Conservation (phyloP, 768 basidiomycete species). For the Lactarius pseudohatsudake region DNA sequence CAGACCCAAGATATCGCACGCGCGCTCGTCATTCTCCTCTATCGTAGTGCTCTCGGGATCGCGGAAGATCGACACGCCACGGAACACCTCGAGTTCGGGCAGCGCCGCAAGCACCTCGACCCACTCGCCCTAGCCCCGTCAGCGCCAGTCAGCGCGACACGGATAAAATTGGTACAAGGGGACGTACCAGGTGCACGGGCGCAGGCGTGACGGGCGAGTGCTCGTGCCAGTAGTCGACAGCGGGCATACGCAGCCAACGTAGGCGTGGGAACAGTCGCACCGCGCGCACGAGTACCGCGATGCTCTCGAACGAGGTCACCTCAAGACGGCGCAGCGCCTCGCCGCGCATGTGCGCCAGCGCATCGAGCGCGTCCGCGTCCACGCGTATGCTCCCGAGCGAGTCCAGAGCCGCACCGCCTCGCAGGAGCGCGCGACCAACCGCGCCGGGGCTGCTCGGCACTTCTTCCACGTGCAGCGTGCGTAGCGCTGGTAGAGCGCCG, state of each 20-base stretch:
- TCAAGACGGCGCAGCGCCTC: slow-evolving; percentile 5
- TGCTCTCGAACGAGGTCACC: not conserved
- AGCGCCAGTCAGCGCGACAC: not conserved
- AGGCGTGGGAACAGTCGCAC: not conserved
- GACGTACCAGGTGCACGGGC: not conserved
- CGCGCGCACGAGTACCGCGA: not conserved
- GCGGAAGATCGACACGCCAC: slow-evolving; percentile 1
- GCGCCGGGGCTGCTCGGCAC: not conserved
- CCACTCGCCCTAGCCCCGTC: not conserved
- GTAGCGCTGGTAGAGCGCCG: slow-evolving; percentile 25
- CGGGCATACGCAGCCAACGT: slow-evolving; percentile 2
- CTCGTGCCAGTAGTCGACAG: slow-evolving; percentile 15
- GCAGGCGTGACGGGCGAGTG: not conserved
- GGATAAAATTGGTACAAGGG: not conserved
- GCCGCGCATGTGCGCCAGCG: not conserved
- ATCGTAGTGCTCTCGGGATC: not conserved
- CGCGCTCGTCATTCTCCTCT: slow-evolving; percentile 9
- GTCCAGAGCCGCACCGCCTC: not conserved
- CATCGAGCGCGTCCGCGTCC: not conserved
- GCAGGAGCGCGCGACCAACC: not conserved
- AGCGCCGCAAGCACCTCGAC: not conserved
- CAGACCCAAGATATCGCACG: not conserved
- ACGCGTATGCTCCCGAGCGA: not conserved
- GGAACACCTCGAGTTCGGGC: slow-evolving; percentile 4
- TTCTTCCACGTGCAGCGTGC: slow-evolving; percentile 15